A percentile compares a stretch with the other conserved stretches of the same genome.
These are phyloP conservation scores for Populus davidiana DNA, from an alignment of 345 rosid genomes.

Conservation along the genomic window DNA sequence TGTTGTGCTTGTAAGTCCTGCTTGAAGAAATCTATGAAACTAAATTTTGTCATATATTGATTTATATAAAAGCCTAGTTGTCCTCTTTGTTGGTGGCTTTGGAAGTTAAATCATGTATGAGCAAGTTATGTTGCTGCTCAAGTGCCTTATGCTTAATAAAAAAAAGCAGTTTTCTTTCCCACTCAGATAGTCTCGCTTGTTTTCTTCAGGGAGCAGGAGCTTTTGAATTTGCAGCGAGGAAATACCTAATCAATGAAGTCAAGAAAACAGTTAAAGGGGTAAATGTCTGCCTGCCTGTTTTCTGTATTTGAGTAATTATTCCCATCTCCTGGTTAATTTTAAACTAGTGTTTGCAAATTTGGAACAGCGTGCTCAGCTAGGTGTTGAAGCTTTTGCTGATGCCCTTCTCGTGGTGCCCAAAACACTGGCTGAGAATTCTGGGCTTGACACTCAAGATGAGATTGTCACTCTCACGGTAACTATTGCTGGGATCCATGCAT, in stretches of 20 bases:
- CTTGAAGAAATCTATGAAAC: background rate
- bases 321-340: background rate
- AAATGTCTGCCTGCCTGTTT: conserved; percentile 8
- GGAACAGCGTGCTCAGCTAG: conserved; percentile 92
- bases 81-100: background rate
- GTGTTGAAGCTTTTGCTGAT: conserved; percentile 94
- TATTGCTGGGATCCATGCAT: background rate
- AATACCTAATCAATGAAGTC: conserved; percentile 71
- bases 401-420: conserved; percentile 98
- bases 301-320: background rate
- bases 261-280: conserved; percentile 97
- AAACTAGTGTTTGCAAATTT: conserved; percentile 14
- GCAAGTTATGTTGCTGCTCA: background rate
- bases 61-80: background rate
- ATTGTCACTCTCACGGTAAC: conserved; percentile 76
- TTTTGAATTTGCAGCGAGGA: conserved; percentile 96
- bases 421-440: conserved; percentile 94
- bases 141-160: background rate
- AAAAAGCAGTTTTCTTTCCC: background rate
- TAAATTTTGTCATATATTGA: background rate
- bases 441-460: conserved; percentile 95
- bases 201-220: conserved; percentile 88
- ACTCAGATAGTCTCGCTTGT: background rate
- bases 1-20: conserved; percentile 62
- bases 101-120: background rate